Evolutionary conservation across 352 stramenopile genomes (phyloP).

Genomic region (Globisporangium nagaii): DNA sequence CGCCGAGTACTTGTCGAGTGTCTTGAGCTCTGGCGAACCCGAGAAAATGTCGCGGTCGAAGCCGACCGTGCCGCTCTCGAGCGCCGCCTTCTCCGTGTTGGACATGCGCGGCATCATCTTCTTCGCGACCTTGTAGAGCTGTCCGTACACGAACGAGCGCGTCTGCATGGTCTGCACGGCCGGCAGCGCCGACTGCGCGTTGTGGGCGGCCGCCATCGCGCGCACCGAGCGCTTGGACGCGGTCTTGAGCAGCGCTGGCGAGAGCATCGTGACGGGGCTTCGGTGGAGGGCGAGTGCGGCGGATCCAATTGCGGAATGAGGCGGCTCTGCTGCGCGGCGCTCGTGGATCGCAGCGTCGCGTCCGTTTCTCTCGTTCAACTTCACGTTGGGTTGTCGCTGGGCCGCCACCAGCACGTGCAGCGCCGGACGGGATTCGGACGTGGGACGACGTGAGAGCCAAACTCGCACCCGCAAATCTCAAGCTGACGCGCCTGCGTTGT

Average conservation of each 20-base stretch:
- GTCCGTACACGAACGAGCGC: conserved; percentile 80
- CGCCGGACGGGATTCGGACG: conserved; percentile 2
- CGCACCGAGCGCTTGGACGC: conserved; percentile 31
- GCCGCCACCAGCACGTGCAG: background rate
- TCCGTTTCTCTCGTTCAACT: conserved; percentile 4
- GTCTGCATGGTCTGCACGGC: conserved; percentile 54
- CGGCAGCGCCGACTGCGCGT: conserved; percentile 22
- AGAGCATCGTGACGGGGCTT: conserved; percentile 20
- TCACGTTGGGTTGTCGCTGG: background rate
- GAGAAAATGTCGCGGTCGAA: conserved; percentile 98
- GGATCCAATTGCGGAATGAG: conserved; percentile 12
- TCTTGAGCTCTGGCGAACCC: conserved; percentile 87
- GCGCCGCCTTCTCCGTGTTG: conserved; percentile 93
- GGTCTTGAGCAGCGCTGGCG: conserved; percentile 33
- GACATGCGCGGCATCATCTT: conserved; percentile 95
- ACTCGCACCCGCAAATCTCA: too few species aligned
- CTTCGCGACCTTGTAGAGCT: conserved; percentile 92
- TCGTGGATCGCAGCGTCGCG: background rate
- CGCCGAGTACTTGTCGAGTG: conserved; percentile 93
- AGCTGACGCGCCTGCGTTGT: too few species aligned
- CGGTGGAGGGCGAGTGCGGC: background rate
- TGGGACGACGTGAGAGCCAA: conserved; percentile 3
- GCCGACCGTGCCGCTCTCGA: conserved; percentile 94
- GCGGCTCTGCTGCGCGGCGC: background rate
- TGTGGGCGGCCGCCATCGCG: conserved; percentile 1